Evolutionary conservation across 495 filamentous ascomycete species (phyloP).

Genomic region (Penicillium chermesinum): DNA sequence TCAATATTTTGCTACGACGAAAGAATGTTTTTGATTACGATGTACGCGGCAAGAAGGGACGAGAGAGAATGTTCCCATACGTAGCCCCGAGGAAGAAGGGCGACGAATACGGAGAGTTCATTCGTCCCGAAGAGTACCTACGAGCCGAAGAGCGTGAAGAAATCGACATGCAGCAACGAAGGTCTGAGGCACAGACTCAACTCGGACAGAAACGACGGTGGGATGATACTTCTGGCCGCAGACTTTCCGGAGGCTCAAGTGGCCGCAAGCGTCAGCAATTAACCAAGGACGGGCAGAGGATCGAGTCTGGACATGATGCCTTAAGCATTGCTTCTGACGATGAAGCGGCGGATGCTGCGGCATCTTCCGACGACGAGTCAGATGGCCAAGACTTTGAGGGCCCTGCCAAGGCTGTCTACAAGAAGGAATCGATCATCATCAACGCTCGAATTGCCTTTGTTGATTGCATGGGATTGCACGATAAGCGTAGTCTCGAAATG

Average conservation of each 20-base stretch:
- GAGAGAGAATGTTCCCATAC: slow-evolving; percentile 89
- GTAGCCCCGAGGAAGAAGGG: slow-evolving; percentile 70
- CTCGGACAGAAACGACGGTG: slow-evolving; percentile 93
- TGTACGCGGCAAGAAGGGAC: slow-evolving; percentile 85
- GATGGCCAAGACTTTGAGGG: slow-evolving; percentile 52
- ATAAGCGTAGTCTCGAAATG: slow-evolving; percentile 88
- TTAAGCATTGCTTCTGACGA: slow-evolving; percentile 35
- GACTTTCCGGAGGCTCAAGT: slow-evolving; percentile 25
- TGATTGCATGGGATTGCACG: slow-evolving; percentile 88
- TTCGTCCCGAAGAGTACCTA: slow-evolving; percentile 90
- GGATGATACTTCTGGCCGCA: slow-evolving; percentile 57
- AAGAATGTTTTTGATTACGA: slow-evolving; percentile 89
- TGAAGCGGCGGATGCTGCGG: slow-evolving; percentile 43
- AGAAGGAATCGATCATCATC: slow-evolving; percentile 54
- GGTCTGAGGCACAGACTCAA: slow-evolving; percentile 53
- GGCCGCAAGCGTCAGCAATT: slow-evolving; percentile 43
- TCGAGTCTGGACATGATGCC: slow-evolving; percentile 36
- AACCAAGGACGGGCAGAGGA: slow-evolving; percentile 39
- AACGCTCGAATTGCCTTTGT: slow-evolving; percentile 76
- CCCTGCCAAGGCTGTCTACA: slow-evolving; percentile 68
- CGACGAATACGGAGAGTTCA: slow-evolving; percentile 91
- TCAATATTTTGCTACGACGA: slow-evolving; percentile 84
- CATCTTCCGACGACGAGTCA: slow-evolving; percentile 42
- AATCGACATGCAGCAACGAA: slow-evolving; percentile 53
- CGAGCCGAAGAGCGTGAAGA: slow-evolving; percentile 89